Evolutionary conservation across 139 green algal species (phyloP), one percentile per base, ranked within the genome.

Genomic region (Volvox reticuliferus): DNA sequence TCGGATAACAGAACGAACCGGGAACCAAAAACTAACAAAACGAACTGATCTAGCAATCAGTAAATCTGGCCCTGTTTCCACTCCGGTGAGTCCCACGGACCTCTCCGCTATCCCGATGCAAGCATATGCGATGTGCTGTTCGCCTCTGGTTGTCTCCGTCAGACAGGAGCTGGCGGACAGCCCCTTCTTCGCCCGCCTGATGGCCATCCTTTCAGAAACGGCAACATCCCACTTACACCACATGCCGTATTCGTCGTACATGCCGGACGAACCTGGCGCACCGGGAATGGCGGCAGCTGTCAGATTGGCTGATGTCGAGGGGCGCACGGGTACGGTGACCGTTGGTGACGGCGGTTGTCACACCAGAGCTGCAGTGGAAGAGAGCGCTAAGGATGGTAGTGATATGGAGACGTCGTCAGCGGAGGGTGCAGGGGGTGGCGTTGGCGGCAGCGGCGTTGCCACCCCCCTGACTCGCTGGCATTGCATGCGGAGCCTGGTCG

Each of bases 401-500:
- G 21, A 28, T 61, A 32, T 32, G 80, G 28, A 26, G 82, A 65
- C 22, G 32, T 20, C 1, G 63, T 32, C 26, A 36, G 65, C 20
- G 82, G 65, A 24, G 21, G 2, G 21, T 37, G 24, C 37, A 44
- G 69, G 36, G 84, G 84, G 20, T 0, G 63, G 32, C 63, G 20
- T 32, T 30, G 63, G 30, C 75, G 50, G 32, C 16, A 65, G 63
- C 33, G 32, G 62, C 75, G 73, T 13, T 55, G 73, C 18, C n/a
- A 37, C 2, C 22, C 2, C 2, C 17, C n/a, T 69, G 9, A 28
- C 21, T 36, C n/a, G 19, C 2, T 91, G 87, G 87, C 26, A 26
- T 26, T 30, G n/a, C 14, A 32, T 91, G 61, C 76, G 62, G 3
- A 12, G 22, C 12, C 32, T 96, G 79, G 94, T 96, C 36, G 76